phyloP scores from a whole-genome alignment of 805 yeast genomes.

The Blastobotrys attinorum region DNA sequence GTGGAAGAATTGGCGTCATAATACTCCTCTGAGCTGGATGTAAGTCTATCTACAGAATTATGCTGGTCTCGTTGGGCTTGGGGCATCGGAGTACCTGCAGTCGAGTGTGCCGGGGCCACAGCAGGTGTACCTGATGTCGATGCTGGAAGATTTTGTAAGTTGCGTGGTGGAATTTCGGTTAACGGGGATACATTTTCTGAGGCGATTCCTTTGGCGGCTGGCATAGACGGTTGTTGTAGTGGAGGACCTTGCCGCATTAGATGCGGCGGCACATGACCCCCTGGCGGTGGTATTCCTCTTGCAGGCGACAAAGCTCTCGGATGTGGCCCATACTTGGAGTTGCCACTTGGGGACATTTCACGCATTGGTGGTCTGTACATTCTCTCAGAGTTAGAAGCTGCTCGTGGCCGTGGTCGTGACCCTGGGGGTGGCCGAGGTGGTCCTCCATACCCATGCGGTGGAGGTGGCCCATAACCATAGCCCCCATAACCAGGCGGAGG shows the following conservation, averaged over 20 bases:
- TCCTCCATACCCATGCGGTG: no score
- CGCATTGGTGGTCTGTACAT: neutral
- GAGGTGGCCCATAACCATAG: no score
- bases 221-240: neutral
- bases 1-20: no score
- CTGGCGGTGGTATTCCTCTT: neutral
- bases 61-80: no score
- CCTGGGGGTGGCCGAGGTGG: slow-evolving; percentile 1
- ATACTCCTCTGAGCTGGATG: no score
- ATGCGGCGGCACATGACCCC: neutral
- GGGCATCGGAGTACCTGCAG: no score
- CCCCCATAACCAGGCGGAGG: no score
- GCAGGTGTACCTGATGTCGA: no score
- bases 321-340: neutral
- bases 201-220: neutral
- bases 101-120: no score
- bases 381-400: neutral
- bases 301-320: neutral
- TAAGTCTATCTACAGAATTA: no score
- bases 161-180: slow-evolving; percentile 2
- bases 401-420: slow-evolving; percentile 1
- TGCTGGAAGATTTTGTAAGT: no score
- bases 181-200: neutral
- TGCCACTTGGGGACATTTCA: neutral
- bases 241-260: neutral